These are phyloP conservation scores for Nelumbo lutea DNA, from an alignment of 164 flowering plant species.

Conservation along the genomic window DNA sequence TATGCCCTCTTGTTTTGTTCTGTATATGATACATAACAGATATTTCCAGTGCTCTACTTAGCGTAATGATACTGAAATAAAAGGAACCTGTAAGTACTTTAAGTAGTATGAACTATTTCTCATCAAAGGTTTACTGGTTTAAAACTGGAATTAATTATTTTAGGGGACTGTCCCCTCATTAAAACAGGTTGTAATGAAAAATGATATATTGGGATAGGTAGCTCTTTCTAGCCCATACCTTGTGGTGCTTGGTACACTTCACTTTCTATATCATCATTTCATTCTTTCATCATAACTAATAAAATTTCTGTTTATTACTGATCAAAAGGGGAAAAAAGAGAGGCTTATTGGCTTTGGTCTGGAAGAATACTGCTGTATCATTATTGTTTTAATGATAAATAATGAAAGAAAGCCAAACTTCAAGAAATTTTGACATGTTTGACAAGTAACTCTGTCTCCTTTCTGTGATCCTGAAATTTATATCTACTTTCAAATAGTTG, in stretches of 20 bases:
- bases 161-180: too few relatives aligned
- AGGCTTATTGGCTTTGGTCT: not conserved
- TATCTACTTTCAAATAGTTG: conserved; percentile 40
- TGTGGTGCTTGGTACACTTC: too few relatives aligned
- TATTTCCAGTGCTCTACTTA: not conserved
- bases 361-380: not conserved
- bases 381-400: not conserved
- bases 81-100: not conserved
- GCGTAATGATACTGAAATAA: not conserved
- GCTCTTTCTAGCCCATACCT: too few relatives aligned
- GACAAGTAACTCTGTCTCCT: not conserved
- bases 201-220: too few relatives aligned
- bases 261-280: too few relatives aligned
- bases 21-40: not conserved
- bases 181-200: too few relatives aligned
- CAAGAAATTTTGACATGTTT: not conserved
- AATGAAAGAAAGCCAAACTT: not conserved
- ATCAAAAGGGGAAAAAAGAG: too few relatives aligned
- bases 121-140: not conserved
- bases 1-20: conserved; percentile 21
- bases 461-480: not conserved
- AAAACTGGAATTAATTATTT: not conserved
- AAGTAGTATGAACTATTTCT: not conserved
- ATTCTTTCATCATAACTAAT: too few relatives aligned
- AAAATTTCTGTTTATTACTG: too few relatives aligned